A percentile compares a stretch with the other conserved stretches of the same genome.
phyloP scores from a whole-genome alignment of 768 basidiomycete species.

The Tubosaeta sp. region DNA sequence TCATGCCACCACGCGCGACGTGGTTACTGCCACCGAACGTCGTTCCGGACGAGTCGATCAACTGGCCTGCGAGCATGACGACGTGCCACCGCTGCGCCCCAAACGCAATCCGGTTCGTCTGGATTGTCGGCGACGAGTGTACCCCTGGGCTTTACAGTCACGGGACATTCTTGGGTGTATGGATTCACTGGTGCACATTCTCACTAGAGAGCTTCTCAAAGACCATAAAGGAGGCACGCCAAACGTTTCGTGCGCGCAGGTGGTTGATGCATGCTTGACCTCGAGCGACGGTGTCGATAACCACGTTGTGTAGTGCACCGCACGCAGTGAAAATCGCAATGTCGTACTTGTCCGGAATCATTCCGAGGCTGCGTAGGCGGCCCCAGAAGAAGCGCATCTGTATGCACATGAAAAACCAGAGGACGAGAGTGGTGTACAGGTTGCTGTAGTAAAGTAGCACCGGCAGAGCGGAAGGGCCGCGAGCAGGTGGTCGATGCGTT shows the following conservation, averaged over 20 bases:
- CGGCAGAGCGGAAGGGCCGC: too few relatives aligned
- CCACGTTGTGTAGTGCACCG: slow-evolving; percentile 76
- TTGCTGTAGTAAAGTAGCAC: too few relatives aligned
- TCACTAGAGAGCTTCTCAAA: slow-evolving; percentile 71
- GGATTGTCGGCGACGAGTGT: slow-evolving; percentile 90
- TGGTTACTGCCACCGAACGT: slow-evolving; percentile 93
- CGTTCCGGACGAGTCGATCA: slow-evolving; percentile 93
- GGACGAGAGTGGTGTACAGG: slow-evolving; percentile 45
- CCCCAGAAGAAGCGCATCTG: slow-evolving; percentile 48
- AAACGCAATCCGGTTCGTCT: slow-evolving; percentile 88
- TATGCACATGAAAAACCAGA: background rate
- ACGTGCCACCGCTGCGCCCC: slow-evolving; percentile 78
- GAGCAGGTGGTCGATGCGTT: too few relatives aligned
- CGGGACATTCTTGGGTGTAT: slow-evolving; percentile 86
- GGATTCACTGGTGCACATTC: slow-evolving; percentile 41
- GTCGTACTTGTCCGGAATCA: slow-evolving; percentile 95
- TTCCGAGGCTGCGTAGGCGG: slow-evolving; percentile 88
- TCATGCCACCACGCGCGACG: slow-evolving; percentile 83
- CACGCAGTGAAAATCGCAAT: slow-evolving; percentile 93
- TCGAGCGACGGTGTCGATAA: slow-evolving; percentile 87
- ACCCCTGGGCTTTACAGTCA: slow-evolving; percentile 83
- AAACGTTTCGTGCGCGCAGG: slow-evolving; percentile 83
- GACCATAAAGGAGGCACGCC: slow-evolving; percentile 89
- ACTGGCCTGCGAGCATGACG: slow-evolving; percentile 87
- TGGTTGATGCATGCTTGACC: slow-evolving; percentile 92